Conservation (phyloP, 2,329 filamentous ascomycete genomes). For the Rhynchosporium graminicola region DNA sequence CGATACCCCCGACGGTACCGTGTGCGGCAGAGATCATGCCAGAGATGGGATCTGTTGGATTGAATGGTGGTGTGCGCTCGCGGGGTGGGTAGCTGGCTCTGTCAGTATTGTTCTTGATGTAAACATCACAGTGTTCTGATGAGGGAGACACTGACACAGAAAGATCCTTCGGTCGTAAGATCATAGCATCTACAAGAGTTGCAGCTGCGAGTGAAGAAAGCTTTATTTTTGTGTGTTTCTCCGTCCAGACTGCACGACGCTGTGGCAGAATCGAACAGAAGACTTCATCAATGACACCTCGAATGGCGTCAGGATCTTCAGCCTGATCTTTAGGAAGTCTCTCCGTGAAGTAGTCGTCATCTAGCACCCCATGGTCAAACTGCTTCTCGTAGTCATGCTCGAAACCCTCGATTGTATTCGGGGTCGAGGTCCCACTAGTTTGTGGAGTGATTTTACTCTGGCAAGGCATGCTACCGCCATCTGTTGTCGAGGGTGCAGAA, state of each 20-base stretch:
- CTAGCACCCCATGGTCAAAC: constrained; percentile 13
- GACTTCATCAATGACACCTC: background rate
- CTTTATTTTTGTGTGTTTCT: constrained; percentile 1
- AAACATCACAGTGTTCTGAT: background rate
- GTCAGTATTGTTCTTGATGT: background rate
- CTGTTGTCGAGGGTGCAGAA: background rate
- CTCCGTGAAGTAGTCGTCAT: constrained; percentile 7
- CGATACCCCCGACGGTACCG: constrained; percentile 24
- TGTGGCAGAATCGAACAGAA: constrained; percentile 10
- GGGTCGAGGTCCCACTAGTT: constrained; percentile 17
- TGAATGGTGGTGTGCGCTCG: background rate
- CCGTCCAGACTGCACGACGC: constrained; percentile 9
- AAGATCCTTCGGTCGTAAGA: constrained; percentile 16
- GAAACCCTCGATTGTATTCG: constrained; percentile 11
- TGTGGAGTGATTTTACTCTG: constrained; percentile 10
- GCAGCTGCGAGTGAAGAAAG: constrained; percentile 26
- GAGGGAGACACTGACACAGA: constrained; percentile 12
- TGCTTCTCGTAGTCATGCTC: constrained; percentile 10
- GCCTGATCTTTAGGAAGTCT: background rate
- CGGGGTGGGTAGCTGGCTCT: constrained; percentile 11
- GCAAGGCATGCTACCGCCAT: background rate
- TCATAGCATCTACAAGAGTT: constrained; percentile 18
- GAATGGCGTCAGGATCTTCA: background rate
- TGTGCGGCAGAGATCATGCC: constrained; percentile 25
- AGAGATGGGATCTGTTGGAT: constrained; percentile 26